Evolutionary conservation across 23 red algal species (phyloP).

Genomic region (Gracilaria vermiculophylla): DNA sequence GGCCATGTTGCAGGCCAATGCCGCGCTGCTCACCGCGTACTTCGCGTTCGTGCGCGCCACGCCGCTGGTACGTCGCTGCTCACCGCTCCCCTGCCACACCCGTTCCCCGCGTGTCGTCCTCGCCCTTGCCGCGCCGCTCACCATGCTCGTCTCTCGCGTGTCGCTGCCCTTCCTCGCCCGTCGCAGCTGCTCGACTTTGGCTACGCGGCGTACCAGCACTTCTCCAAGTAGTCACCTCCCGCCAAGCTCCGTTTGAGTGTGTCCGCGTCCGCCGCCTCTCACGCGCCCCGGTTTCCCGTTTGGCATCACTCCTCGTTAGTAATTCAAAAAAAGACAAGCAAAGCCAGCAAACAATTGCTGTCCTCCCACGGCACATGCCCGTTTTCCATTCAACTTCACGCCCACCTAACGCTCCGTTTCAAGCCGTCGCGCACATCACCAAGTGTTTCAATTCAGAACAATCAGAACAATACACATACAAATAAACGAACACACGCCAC

Average conservation of each 20-base stretch:
- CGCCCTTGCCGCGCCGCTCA: not conserved
- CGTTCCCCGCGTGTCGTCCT: not conserved
- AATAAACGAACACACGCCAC: too few species aligned
- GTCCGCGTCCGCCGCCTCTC: too few species aligned
- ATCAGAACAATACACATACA: too few species aligned
- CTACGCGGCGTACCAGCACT: constrained; percentile 19
- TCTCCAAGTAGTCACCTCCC: not conserved
- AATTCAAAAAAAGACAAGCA: not conserved
- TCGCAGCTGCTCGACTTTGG: constrained; percentile 30
- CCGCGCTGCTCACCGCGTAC: constrained; percentile 7
- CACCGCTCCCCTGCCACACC: not conserved
- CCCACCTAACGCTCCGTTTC: not conserved
- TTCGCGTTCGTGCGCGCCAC: constrained; percentile 23
- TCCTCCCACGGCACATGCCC: not conserved
- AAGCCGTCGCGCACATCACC: too few species aligned
- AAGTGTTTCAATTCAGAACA: too few species aligned
- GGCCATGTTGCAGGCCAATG: constrained; percentile 25
- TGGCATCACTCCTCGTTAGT: not conserved
- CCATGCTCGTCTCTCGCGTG: not conserved
- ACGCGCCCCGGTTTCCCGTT: too few species aligned
- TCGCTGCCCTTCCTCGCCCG: not conserved
- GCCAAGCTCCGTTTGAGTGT: too few species aligned
- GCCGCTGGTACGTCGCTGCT: not conserved
- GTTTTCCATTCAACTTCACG: not conserved
- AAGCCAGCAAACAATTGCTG: not conserved